Conservation (phyloP, 2,329 filamentous ascomycete species). For the Exophiala aquamarina region DNA sequence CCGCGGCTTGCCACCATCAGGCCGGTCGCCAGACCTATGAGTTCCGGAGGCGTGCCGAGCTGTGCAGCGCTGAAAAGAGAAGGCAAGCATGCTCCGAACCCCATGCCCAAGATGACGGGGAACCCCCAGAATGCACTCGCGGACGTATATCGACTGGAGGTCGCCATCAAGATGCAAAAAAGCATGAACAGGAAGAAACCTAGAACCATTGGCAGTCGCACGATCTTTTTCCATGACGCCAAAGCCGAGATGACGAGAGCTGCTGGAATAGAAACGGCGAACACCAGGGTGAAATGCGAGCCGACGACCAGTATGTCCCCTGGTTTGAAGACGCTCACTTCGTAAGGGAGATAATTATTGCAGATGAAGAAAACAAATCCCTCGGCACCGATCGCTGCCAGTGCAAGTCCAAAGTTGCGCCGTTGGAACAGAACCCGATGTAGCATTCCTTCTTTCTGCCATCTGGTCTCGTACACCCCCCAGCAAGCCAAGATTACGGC, state of each 20-base stretch:
- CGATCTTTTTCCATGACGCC: not conserved
- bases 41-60: constrained; percentile 9
- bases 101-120: constrained; percentile 8
- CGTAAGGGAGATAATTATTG: constrained; percentile 31
- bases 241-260: not conserved
- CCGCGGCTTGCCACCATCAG: constrained; percentile 9
- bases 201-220: constrained; percentile 8
- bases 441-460: constrained; percentile 51
- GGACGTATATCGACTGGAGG: not conserved
- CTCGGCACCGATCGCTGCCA: constrained; percentile 58
- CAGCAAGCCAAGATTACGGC: constrained; percentile 40
- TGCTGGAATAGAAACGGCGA: constrained; percentile 2
- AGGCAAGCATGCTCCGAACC: constrained; percentile 10
- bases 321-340: constrained; percentile 14
- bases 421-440: constrained; percentile 53
- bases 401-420: constrained; percentile 59
- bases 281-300: constrained; percentile 11
- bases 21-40: constrained; percentile 10
- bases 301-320: constrained; percentile 1
- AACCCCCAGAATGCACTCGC: constrained; percentile 9
- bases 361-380: constrained; percentile 64
- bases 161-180: constrained; percentile 8
- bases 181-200: constrained; percentile 11
- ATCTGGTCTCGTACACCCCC: constrained; percentile 53
- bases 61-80: constrained; percentile 10